phyloP scores from a whole-genome alignment of 139 green algal genomes.

The Chlamydomonas sphaeroides region DNA sequence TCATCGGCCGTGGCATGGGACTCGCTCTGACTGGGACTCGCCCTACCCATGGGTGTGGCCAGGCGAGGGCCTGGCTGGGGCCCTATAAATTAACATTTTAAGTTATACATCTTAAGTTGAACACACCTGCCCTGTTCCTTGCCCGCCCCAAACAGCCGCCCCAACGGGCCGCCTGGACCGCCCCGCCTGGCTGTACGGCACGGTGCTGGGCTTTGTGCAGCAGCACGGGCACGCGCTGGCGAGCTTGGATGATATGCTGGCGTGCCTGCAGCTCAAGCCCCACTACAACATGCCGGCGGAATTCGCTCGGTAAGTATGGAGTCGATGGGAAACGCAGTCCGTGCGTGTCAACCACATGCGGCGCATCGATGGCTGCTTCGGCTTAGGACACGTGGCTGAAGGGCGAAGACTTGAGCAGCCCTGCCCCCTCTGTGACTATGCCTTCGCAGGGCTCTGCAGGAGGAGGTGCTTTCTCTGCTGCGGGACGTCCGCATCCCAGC shows the following conservation, averaged over 20 bases:
- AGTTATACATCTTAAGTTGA: neutral
- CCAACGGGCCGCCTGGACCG: constrained; percentile 33
- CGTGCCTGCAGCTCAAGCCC: constrained; percentile 30
- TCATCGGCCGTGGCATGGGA: no score
- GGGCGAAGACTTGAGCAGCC: no score
- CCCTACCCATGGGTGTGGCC: no score
- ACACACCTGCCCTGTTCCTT: neutral
- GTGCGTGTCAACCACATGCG: no score
- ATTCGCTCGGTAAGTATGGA: constrained; percentile 13
- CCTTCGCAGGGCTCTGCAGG: constrained; percentile 18
- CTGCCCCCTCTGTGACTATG: no score
- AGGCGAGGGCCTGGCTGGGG: no score
- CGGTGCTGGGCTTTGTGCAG: constrained; percentile 10
- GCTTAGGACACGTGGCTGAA: no score
- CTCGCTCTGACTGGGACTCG: no score
- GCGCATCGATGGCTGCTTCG: no score
- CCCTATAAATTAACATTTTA: no score
- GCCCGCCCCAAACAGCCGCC: constrained; percentile 2
- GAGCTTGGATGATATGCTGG: constrained; percentile 25
- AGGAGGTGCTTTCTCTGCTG: constrained; percentile 13
- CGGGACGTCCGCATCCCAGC: neutral
- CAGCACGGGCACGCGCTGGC: constrained; percentile 14
- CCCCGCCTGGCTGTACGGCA: constrained; percentile 37
- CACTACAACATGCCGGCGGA: constrained; percentile 40
- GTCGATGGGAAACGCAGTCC: no score